Conservation (phyloP, 306 rosid species). For the Sophora flavescens region DNA sequence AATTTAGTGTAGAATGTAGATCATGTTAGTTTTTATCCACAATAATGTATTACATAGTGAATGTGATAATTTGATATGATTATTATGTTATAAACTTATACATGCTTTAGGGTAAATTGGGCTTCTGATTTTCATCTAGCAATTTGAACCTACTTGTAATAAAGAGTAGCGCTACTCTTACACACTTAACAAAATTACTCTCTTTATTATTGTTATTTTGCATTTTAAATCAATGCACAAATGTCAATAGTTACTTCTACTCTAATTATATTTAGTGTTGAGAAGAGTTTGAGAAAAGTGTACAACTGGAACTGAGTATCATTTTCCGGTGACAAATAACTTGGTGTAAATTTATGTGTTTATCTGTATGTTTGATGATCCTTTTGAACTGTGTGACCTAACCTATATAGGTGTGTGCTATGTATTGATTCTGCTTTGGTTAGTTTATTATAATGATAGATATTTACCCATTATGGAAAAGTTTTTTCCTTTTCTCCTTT, state of each 20-base stretch:
- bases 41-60: constrained; percentile 14
- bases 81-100: neutral
- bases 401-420: constrained; percentile 3
- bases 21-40: constrained; percentile 15
- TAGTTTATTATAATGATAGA: neutral
- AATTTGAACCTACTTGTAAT: constrained; percentile 1
- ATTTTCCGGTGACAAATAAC: constrained; percentile 9
- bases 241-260: neutral
- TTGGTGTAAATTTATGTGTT: neutral
- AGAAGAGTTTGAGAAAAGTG: constrained; percentile 12
- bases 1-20: neutral
- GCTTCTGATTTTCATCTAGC: neutral
- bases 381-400: constrained; percentile 9
- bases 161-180: neutral
- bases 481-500: neutral
- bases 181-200: neutral
- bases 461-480: neutral
- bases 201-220: neutral
- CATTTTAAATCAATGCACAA: neutral
- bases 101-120: neutral
- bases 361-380: neutral
- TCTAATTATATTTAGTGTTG: neutral
- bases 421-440: constrained; percentile 20
- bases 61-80: constrained; percentile 8
- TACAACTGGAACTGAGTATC: neutral